Evolutionary conservation across 805 yeast species (phyloP).

Genomic region (Myxozyma geophila): DNA sequence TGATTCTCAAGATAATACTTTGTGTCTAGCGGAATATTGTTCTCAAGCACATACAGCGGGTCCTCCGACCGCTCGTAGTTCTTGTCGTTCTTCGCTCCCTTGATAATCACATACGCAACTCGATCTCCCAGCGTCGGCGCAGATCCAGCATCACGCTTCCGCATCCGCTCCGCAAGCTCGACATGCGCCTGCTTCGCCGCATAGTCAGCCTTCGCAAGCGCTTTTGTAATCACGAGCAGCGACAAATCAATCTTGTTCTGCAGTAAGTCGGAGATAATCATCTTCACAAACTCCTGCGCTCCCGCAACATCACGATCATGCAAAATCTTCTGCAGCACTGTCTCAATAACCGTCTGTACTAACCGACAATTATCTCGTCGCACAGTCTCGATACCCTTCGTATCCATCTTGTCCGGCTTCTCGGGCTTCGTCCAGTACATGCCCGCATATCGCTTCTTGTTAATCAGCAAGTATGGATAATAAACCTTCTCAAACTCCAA

Average conservation of each 20-base stretch:
- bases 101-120: conserved; percentile 93
- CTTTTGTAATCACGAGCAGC: conserved; percentile 90
- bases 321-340: conserved; percentile 79
- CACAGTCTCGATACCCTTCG: conserved; percentile 97
- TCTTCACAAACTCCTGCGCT: conserved; percentile 84
- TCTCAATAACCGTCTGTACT: conserved; percentile 93
- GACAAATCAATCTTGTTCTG: conserved; percentile 93
- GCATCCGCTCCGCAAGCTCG: conserved; percentile 93
- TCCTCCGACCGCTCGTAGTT: conserved; percentile 97
- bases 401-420: conserved; percentile 95
- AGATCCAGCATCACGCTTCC: conserved; percentile 93
- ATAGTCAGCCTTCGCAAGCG: conserved; percentile 84
- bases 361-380: conserved; percentile 96
- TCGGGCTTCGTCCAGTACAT: conserved; percentile 91
- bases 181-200: conserved; percentile 98
- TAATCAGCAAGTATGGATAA: conserved; percentile 89
- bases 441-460: conserved; percentile 97
- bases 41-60: conserved; percentile 89
- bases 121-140: conserved; percentile 98
- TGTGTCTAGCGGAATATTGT: conserved; percentile 91
- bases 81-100: conserved; percentile 76
- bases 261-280: conserved; percentile 83
- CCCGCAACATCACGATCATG: conserved; percentile 85
- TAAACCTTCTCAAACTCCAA: conserved; percentile 96
- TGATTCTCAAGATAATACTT: conserved; percentile 93